Evolutionary conservation across 306 rosid species (phyloP), one percentile per base, ranked within the genome.

Genomic region (Ormosia semicastrata): DNA sequence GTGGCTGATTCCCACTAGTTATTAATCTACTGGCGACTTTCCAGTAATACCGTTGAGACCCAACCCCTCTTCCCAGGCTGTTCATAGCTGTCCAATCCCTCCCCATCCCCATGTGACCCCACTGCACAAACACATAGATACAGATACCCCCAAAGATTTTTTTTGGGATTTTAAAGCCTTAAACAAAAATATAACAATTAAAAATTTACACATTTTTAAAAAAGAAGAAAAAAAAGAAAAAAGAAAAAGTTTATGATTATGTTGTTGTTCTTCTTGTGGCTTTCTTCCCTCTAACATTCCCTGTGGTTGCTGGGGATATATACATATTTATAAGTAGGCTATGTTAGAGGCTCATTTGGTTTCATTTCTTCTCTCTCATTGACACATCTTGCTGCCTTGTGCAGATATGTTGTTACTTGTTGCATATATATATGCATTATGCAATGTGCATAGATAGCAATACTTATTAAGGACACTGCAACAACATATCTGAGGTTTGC

Each of bases 41-140:
- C 88, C 83, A 88, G 97, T 88, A 82, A 88, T 82, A 94, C 96
- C 98, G 93, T 92, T 91, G 93, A 92, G 85, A 82, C 90, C 89
- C 80, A 59, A 70, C 73, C 80, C 81, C 56, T 88, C 89, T 58
- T 85, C 91, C 85, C 89, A 92, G 97, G 97, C 97, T 92, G 98
- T 92, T 66, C 72, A 89, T 88, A 90, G 97, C 97, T 94, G 98
- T 92, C 97, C 87, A 86, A 60, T 80, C 85, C 57, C 53, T 47
- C 59, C 62, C 76, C 83, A 69, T 75, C 60, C 85, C 90, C 92
- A 86, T 88, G 92, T 88, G 89, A 90, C 90, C 90, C 86, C 69
- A 82, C 85, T 78, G 11, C 82, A 29, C 76, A 78, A 65, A 71
- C 85, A 82, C 77, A 83, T 66, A 47, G 11, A 76, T 76, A 72